Evolutionary conservation across 345 rosid species (phyloP), one percentile per base, ranked within the genome.

Genomic region (Eucalyptus tenuipes): DNA sequence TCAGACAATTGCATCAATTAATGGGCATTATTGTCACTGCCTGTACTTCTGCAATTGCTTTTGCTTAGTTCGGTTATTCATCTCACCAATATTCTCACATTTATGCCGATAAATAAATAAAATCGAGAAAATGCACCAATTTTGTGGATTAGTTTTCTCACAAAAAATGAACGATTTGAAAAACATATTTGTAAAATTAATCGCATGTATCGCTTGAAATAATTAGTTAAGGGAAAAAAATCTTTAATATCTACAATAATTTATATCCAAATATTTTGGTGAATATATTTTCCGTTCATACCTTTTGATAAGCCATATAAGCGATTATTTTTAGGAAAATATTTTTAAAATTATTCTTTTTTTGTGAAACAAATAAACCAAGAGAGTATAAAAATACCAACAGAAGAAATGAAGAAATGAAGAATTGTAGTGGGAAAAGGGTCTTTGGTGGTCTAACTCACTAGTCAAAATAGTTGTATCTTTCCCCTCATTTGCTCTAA

Each of bases 141-240:
- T 9, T 33, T 17, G 44, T 16, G 80, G 24, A 17, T 68, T 5
- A 2, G 7, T 37, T 17, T 4, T 37, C 42, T 37, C 0, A 1
- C 8, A 2, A 37, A 75, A 75, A 37, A 75, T 37, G 2, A 75
- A 75, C 4, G 0, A 18, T 10, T 75, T 33, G 27, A 6, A 37
- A 71, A 37, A 18, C 1, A 9, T 37, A 10, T 37, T 71, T 7
- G 4, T 18, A 37, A 18, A 71, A 37, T 71, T 18, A 12, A 71
- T 10, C 1, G 1, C 2, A 1, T 18, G 1, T 37, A 37, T 71
- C 2, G 0, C 4, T 71, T 71, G 14, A 71, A 37, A 71, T 37
- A 71, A 71, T 37, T 71, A 37, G 8, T 71, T 6, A 37, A 71
- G 3, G 7, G 40, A 31, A 15, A 7, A 2, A 4, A 7, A n/a